Evolutionary conservation across 208 protist genomes (phyloP), one percentile per base, ranked within the genome.

Genomic region (Lotmaria passim): DNA sequence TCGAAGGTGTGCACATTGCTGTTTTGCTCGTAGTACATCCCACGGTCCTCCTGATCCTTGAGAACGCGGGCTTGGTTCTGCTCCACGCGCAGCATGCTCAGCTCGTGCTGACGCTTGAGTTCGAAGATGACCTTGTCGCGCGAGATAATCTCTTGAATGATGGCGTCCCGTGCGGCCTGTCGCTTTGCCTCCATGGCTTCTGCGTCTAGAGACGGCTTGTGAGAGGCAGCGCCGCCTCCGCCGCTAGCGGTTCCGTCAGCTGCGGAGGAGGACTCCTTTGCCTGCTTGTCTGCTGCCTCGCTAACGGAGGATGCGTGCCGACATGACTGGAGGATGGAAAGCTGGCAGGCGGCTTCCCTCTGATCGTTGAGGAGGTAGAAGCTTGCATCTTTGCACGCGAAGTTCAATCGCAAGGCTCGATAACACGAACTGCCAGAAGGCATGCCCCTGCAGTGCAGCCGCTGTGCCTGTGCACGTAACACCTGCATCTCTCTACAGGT

Each of bases 1-100:
- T 96, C 91, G 70, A 96, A 96, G 23, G 91, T 96, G 62, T 89
- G 81, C 10, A 94, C 89, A 67, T 96, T 96, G 62, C 81, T 87
- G 82, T 96, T 96, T 69, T 96, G 91, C 62, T 96, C 91, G 68
- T 93, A 96, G 74, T 96, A 96, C 85, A 96, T 89, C 34, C 89
- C 91, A 30, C 91, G 85, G 56, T 94, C 91, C 56, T 94, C 82
- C 73, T 96, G 91, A 44, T 96, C 87, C 43, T 93, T 94, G 41
- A 96, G 75, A 23, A 90, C 79, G 52, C 91, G 88, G 30, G 76
- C 78, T 53, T 96, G 91, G 33, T 90, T 84, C 63, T 96, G 87
- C 73, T 94, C 82, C 14, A 96, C 87, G 21, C 91, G 86, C 19
- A 93, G 83, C 91, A 96, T 96, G 69, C 83, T 93, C 11, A 96